These are phyloP conservation scores for Coemansia sp. DNA, from an alignment of 192 early-diverging fungal species.

Conservation along the genomic window DNA sequence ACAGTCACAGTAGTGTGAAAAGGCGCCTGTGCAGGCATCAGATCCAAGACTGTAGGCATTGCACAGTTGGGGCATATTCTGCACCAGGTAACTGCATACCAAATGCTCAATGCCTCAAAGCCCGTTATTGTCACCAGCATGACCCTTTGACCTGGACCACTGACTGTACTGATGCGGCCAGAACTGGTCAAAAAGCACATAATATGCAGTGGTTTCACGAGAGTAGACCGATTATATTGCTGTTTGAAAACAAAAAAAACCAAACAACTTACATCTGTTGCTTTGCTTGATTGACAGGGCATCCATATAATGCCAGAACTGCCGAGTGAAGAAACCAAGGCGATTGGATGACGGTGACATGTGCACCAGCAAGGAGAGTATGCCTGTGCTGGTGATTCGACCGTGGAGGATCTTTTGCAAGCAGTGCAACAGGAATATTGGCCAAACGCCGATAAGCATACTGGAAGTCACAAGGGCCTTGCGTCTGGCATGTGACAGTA, in stretches of 20 bases:
- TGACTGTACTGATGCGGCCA: slow-evolving; percentile 36
- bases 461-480: background rate
- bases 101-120: slow-evolving; percentile 19
- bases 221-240: too few species aligned
- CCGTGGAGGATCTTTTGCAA: slow-evolving; percentile 2
- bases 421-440: background rate
- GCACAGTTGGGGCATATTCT: slow-evolving; percentile 13
- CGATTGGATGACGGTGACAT: background rate
- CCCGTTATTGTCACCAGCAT: background rate
- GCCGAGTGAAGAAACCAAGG: background rate
- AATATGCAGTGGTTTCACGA: slow-evolving; percentile 9
- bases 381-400: background rate
- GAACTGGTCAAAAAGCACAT: background rate
- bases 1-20: slow-evolving; percentile 8
- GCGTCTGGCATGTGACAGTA: background rate
- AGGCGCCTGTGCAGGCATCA: too few species aligned
- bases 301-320: background rate
- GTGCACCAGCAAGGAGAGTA: background rate
- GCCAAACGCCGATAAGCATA: background rate
- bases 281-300: background rate
- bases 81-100: slow-evolving; percentile 20
- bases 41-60: slow-evolving; percentile 11
- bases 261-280: too few species aligned
- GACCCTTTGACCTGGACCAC: slow-evolving; percentile 8
- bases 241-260: too few species aligned